Evolutionary conservation across 169 alveolate genomes (phyloP).

Genomic region (Plasmodium knowlesi): DNA sequence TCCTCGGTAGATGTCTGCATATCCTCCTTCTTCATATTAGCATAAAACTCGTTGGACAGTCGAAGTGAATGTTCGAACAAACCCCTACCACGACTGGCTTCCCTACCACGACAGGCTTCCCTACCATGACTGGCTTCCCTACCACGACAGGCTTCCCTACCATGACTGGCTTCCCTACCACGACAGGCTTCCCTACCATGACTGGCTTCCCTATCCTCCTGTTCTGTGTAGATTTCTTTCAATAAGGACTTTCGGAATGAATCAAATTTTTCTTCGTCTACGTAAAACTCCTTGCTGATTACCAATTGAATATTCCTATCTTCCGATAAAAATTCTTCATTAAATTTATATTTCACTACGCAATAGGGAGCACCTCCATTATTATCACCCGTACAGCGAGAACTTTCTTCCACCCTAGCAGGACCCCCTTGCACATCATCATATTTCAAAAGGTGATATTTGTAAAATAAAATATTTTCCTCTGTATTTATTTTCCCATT

Average conservation of each 20-base stretch:
- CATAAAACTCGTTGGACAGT: constrained; percentile 21
- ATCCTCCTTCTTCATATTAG: background rate
- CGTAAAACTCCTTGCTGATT: constrained; percentile 56
- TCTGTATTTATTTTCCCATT: constrained; percentile 5
- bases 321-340: background rate
- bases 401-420: background rate
- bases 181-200: background rate
- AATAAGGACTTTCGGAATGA: constrained; percentile 21
- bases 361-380: background rate
- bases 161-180: background rate
- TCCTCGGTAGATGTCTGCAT: background rate
- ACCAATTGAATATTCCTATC: constrained; percentile 20
- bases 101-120: too few relatives aligned
- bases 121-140: background rate
- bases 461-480: constrained; percentile 12
- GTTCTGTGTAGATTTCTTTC: background rate
- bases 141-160: too few relatives aligned
- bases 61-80: constrained; percentile 15
- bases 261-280: constrained; percentile 37
- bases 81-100: background rate
- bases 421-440: background rate
- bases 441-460: constrained; percentile 19
- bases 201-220: background rate
- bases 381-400: background rate
- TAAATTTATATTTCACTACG: constrained; percentile 27